Evolutionary conservation across 805 yeast genomes (phyloP).

Genomic region (Peterozyma xylosa): DNA sequence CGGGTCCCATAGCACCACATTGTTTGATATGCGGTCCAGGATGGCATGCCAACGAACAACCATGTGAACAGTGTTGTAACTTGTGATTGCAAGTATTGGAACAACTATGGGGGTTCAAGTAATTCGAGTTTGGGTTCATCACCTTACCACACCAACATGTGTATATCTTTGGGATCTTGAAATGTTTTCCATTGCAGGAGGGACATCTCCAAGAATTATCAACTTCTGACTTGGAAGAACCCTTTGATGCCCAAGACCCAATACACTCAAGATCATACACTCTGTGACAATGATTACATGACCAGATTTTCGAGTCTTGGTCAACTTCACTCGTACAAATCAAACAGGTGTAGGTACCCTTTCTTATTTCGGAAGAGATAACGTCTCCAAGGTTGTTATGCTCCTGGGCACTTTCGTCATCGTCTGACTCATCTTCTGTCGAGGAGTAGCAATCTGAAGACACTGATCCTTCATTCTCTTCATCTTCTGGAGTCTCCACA

Average conservation of each 20-base stretch:
- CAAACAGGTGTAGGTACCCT: constrained; percentile 74
- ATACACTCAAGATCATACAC: constrained; percentile 85
- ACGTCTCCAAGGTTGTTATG: constrained; percentile 26
- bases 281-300: constrained; percentile 69
- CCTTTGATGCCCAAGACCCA: constrained; percentile 76
- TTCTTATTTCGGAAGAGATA: constrained; percentile 51
- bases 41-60: constrained; percentile 72
- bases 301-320: constrained; percentile 61
- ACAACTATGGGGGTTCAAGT: constrained; percentile 74
- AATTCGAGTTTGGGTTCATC: constrained; percentile 53
- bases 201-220: constrained; percentile 81
- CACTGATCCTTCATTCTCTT: constrained; percentile 1
- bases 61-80: constrained; percentile 57
- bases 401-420: constrained; percentile 10
- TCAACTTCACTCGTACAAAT: constrained; percentile 84
- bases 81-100: constrained; percentile 71
- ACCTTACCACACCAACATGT: constrained; percentile 89
- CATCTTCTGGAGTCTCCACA: constrained; percentile 4
- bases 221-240: constrained; percentile 50
- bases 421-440: constrained; percentile 1
- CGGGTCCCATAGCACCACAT: constrained; percentile 76
- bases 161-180: constrained; percentile 44
- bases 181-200: constrained; percentile 50
- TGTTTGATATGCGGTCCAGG: constrained; percentile 78
- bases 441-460: background rate